These are phyloP conservation scores for Geosmithia putterillii DNA, from an alignment of 2,329 filamentous ascomycete genomes.

Conservation along the genomic window DNA sequence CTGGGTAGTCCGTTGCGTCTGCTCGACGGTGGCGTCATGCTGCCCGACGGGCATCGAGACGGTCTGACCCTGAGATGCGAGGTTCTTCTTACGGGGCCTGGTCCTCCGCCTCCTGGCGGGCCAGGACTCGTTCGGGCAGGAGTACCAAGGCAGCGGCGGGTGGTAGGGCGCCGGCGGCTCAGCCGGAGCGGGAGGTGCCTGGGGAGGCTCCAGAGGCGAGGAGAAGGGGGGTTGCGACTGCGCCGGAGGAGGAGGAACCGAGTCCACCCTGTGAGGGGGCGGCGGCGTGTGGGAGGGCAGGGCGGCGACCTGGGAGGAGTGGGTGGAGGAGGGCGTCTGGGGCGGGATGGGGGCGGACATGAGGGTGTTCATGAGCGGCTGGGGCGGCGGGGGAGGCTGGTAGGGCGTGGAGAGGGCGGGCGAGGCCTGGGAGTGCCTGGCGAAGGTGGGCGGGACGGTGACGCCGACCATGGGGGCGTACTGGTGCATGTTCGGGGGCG, in stretches of 20 bases:
- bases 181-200: conserved; percentile 2
- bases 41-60: conserved; percentile 30
- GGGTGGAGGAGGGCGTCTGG: conserved; percentile 41
- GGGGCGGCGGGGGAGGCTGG: conserved; percentile 34
- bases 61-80: conserved; percentile 20
- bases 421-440: conserved; percentile 35
- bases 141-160: conserved; percentile 47
- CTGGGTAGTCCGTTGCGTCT: neutral
- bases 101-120: conserved; percentile 25
- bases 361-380: conserved; percentile 12
- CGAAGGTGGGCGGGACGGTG: conserved; percentile 31
- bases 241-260: conserved; percentile 9
- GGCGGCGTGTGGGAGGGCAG: conserved; percentile 32
- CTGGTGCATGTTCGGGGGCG: conserved; percentile 38
- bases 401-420: conserved; percentile 44
- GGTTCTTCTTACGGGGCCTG: conserved; percentile 28
- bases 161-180: conserved; percentile 22
- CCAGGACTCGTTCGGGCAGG: conserved; percentile 36
- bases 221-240: neutral
- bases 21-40: conserved; percentile 15
- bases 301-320: conserved; percentile 30
- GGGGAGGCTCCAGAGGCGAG: neutral
- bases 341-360: conserved; percentile 23
- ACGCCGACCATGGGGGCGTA: conserved; percentile 40
- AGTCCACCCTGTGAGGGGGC: conserved; percentile 25